These are phyloP conservation scores for Exophiala bonariae DNA, from an alignment of 2,329 filamentous ascomycete genomes.

Conservation along the genomic window DNA sequence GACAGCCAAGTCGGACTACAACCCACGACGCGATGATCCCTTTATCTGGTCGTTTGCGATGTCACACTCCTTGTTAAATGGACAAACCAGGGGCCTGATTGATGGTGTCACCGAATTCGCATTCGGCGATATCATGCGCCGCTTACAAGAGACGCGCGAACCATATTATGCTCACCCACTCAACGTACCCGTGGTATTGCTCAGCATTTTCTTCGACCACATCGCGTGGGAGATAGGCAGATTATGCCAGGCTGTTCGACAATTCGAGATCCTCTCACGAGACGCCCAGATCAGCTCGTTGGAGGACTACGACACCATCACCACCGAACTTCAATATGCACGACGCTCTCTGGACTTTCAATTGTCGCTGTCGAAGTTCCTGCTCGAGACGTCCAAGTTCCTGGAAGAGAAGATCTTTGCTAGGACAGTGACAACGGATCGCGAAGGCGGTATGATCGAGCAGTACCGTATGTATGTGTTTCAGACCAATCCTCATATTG, in stretches of 20 bases:
- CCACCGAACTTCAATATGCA: constrained; percentile 12
- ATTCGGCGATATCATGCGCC: constrained; percentile 8
- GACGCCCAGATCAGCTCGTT: constrained; percentile 9
- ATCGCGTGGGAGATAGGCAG: constrained; percentile 15
- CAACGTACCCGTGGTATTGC: constrained; percentile 9
- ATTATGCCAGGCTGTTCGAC: constrained; percentile 7
- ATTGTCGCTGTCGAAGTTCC: constrained; percentile 10
- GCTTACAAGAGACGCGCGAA: constrained; percentile 5
- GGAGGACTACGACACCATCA: constrained; percentile 15
- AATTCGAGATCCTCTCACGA: constrained; percentile 11
- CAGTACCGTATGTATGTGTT: constrained; percentile 8
- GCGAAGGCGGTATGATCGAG: constrained; percentile 3
- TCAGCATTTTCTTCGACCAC: constrained; percentile 15
- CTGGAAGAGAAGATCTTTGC: constrained; percentile 15
- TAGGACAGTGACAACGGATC: not conserved
- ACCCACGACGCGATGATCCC: constrained; percentile 11
- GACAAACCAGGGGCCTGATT: constrained; percentile 10
- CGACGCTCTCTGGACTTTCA: constrained; percentile 7
- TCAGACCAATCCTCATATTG: constrained; percentile 15
- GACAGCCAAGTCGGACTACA: constrained; percentile 6
- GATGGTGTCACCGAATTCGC: constrained; percentile 13
- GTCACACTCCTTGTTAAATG: constrained; percentile 14
- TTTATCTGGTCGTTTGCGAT: constrained; percentile 18
- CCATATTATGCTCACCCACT: constrained; percentile 14
- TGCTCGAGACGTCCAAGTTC: constrained; percentile 14